Conservation (phyloP, 73 alveolate species). For the Uronychia binucleata region DNA sequence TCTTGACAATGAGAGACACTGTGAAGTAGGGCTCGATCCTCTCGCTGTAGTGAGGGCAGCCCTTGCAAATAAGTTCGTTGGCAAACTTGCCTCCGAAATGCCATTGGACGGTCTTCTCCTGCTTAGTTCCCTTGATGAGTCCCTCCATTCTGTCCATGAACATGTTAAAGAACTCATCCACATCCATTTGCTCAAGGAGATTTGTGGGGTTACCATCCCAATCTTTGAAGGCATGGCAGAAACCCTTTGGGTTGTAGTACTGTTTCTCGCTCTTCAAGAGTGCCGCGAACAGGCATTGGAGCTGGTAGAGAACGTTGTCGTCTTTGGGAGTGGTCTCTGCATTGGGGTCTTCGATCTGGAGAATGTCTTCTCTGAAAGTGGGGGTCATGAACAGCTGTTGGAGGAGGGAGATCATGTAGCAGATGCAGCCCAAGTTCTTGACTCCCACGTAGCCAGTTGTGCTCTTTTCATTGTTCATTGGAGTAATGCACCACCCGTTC, state of each 20-base stretch:
- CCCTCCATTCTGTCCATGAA: slow-evolving; percentile 92
- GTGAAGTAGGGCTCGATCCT: slow-evolving; percentile 76
- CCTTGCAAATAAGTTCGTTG: slow-evolving; percentile 75
- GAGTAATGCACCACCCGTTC: slow-evolving; percentile 54
- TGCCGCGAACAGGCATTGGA: slow-evolving; percentile 70
- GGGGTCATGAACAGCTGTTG: slow-evolving; percentile 81
- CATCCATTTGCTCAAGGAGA: slow-evolving; percentile 91
- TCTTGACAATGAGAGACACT: slow-evolving; percentile 79
- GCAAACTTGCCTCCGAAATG: slow-evolving; percentile 83
- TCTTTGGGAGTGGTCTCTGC: slow-evolving; percentile 42
- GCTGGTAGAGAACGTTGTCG: slow-evolving; percentile 67
- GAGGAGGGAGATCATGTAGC: slow-evolving; percentile 89
- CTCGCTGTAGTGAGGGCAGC: slow-evolving; percentile 75
- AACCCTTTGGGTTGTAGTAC: slow-evolving; percentile 83
- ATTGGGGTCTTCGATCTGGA: slow-evolving; percentile 41
- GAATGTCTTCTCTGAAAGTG: slow-evolving; percentile 70
- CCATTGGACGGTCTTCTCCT: slow-evolving; percentile 40
- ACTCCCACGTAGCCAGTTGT: slow-evolving; percentile 82
- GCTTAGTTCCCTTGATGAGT: slow-evolving; percentile 64
- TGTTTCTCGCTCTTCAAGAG: slow-evolving; percentile 73
- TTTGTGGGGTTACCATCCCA: slow-evolving; percentile 89
- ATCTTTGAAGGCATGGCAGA: slow-evolving; percentile 91
- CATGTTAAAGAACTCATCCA: slow-evolving; percentile 92
- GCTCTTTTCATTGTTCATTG: slow-evolving; percentile 55
- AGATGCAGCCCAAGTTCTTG: slow-evolving; percentile 90